These are phyloP conservation scores for Trichophyton benhamiae DNA, from an alignment of 2,329 filamentous ascomycete species.

Conservation along the genomic window DNA sequence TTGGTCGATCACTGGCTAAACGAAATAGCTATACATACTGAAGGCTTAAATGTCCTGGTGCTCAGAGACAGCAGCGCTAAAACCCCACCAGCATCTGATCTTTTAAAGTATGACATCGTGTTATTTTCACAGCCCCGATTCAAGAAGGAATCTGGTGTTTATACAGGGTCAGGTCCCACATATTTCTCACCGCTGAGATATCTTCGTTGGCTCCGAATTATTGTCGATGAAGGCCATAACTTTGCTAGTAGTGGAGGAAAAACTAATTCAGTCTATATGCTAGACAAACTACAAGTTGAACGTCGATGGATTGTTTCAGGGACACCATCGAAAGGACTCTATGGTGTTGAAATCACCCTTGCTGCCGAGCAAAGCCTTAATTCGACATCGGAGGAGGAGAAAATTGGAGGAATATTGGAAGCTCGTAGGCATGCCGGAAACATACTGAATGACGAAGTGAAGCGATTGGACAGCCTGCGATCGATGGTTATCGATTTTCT, in stretches of 20 bases:
- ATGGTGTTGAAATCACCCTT: constrained; percentile 56
- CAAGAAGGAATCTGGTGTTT: constrained; percentile 46
- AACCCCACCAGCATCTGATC: constrained; percentile 46
- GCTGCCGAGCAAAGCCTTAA: constrained; percentile 29
- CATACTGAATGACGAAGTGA: constrained; percentile 40
- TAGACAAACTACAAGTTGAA: constrained; percentile 47
- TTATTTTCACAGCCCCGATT: constrained; percentile 65
- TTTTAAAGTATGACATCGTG: constrained; percentile 61
- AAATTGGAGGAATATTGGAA: constrained; percentile 22
- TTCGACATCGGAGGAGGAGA: not conserved
- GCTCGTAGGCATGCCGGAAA: constrained; percentile 28
- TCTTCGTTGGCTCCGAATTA: constrained; percentile 74
- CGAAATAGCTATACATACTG: constrained; percentile 68
- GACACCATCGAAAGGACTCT: constrained; percentile 73
- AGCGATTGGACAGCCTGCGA: constrained; percentile 55
- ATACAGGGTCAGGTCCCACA: constrained; percentile 27
- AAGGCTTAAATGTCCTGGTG: constrained; percentile 52
- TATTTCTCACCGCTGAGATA: constrained; percentile 53
- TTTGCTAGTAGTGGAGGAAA: constrained; percentile 55
- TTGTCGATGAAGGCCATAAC: constrained; percentile 84
- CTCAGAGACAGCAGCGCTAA: constrained; percentile 41
- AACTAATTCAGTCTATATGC: constrained; percentile 46
- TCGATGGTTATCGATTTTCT: constrained; percentile 59
- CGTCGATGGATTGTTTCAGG: constrained; percentile 83
- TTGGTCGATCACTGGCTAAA: constrained; percentile 71